phyloP scores from a whole-genome alignment of 495 filamentous ascomycete genomes.

The Amphirosellinia nigrospora region DNA sequence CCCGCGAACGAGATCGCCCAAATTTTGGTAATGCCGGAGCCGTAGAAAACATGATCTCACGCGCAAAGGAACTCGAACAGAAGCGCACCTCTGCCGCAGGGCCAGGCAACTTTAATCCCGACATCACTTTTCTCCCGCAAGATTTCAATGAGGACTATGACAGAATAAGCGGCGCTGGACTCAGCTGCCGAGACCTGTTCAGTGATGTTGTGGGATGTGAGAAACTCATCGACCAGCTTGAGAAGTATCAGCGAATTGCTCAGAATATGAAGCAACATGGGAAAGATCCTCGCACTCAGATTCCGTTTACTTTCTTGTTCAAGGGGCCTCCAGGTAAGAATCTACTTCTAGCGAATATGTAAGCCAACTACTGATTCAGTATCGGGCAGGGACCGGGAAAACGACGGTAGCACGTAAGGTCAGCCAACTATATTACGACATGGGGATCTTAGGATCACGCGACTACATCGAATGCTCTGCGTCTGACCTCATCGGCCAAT shows the following conservation, averaged over 20 bases:
- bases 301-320: constrained; percentile 33
- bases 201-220: constrained; percentile 57
- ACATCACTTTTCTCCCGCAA: constrained; percentile 54
- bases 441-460: constrained; percentile 53
- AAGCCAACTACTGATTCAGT: neutral
- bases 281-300: constrained; percentile 57
- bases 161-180: constrained; percentile 53
- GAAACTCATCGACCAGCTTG: constrained; percentile 59
- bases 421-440: constrained; percentile 66
- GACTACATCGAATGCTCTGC: constrained; percentile 60
- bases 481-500: constrained; percentile 58
- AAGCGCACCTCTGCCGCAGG: constrained; percentile 42
- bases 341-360: neutral
- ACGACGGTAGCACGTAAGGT: constrained; percentile 66
- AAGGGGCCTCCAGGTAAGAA: constrained; percentile 26
- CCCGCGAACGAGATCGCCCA: constrained; percentile 55
- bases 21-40: constrained; percentile 66
- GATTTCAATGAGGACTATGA: constrained; percentile 74
- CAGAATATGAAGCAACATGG: constrained; percentile 59
- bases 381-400: constrained; percentile 60
- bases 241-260: constrained; percentile 63
- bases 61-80: constrained; percentile 63
- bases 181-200: constrained; percentile 62
- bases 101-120: constrained; percentile 2
- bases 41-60: constrained; percentile 66